Conservation (phyloP, 768 basidiomycete genomes). For the Tricholoma bakamatsutake region DNA sequence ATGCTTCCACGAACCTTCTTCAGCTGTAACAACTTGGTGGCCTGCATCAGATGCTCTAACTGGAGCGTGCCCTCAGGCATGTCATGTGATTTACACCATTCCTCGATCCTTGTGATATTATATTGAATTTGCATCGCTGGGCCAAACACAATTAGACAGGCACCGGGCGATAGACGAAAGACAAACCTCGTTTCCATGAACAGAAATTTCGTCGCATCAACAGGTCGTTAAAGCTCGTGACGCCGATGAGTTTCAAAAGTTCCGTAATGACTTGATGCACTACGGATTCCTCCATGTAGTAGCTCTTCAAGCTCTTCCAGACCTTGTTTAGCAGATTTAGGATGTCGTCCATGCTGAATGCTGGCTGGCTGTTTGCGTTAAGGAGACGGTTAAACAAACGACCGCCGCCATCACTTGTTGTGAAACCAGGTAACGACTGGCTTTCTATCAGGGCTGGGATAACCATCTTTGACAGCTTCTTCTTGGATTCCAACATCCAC, state of each 20-base stretch:
- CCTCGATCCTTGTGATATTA: slow-evolving; percentile 94
- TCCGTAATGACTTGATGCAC: slow-evolving; percentile 95
- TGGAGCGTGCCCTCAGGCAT: slow-evolving; percentile 99
- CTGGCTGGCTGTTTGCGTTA: slow-evolving; percentile 78
- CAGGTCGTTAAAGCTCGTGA: slow-evolving; percentile 96
- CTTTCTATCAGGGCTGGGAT: slow-evolving; percentile 98
- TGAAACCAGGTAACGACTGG: slow-evolving; percentile 96
- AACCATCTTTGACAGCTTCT: slow-evolving; percentile 93
- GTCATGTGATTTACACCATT: slow-evolving; percentile 99
- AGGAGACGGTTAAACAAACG: slow-evolving; percentile 91
- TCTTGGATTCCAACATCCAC: slow-evolving; percentile 98
- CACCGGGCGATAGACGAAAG: neutral
- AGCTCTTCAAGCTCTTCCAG: slow-evolving; percentile 97
- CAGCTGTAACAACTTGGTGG: slow-evolving; percentile 93
- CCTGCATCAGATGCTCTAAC: slow-evolving; percentile 98
- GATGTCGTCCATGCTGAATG: slow-evolving; percentile 98
- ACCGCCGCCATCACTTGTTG: slow-evolving; percentile 89
- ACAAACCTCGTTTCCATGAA: slow-evolving; percentile 96
- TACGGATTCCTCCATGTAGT: slow-evolving; percentile 96
- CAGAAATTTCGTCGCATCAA: slow-evolving; percentile 98
- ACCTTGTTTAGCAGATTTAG: slow-evolving; percentile 95
- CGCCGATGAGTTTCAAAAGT: slow-evolving; percentile 90
- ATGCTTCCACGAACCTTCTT: slow-evolving; percentile 67
- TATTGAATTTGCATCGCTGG: slow-evolving; percentile 99
- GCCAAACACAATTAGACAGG: neutral